Conservation (phyloP, 1,284 basidiomycete genomes). For the Schizophyllum amplum region DNA sequence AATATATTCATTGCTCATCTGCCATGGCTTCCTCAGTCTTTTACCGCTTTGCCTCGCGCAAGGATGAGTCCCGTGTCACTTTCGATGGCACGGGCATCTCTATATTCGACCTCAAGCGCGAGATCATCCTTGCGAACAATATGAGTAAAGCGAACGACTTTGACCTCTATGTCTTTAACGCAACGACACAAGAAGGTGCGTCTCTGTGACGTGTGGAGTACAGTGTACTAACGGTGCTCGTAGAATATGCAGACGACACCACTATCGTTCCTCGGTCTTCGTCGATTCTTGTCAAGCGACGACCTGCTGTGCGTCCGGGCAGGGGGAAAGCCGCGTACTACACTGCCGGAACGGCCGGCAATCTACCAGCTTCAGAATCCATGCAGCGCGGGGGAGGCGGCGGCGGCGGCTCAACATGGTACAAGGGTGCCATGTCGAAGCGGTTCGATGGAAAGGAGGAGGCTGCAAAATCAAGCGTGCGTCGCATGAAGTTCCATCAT, state of each 20-base stretch:
- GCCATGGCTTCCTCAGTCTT: constrained; percentile 92
- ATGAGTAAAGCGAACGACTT: constrained; percentile 96
- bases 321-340: constrained; percentile 90
- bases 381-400: constrained; percentile 28
- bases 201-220: constrained; percentile 8
- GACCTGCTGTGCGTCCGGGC: constrained; percentile 82
- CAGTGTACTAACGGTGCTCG: constrained; percentile 1
- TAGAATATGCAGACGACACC: constrained; percentile 92
- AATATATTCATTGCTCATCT: constrained; percentile 22
- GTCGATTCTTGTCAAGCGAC: constrained; percentile 86
- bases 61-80: constrained; percentile 89
- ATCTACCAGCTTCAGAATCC: constrained; percentile 39
- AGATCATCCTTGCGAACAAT: constrained; percentile 95
- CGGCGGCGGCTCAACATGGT: constrained; percentile 33
- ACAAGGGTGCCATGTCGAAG: constrained; percentile 75
- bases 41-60: constrained; percentile 96
- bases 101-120: constrained; percentile 98
- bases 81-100: constrained; percentile 99
- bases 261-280: constrained; percentile 91
- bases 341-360: constrained; percentile 43
- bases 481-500: constrained; percentile 20
- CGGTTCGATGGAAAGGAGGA: constrained; percentile 86
- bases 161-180: constrained; percentile 85
- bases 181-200: constrained; percentile 81
- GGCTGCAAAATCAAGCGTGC: constrained; percentile 17